Conservation (phyloP, 164 flowering plant genomes). For the Vitis labrusca region DNA sequence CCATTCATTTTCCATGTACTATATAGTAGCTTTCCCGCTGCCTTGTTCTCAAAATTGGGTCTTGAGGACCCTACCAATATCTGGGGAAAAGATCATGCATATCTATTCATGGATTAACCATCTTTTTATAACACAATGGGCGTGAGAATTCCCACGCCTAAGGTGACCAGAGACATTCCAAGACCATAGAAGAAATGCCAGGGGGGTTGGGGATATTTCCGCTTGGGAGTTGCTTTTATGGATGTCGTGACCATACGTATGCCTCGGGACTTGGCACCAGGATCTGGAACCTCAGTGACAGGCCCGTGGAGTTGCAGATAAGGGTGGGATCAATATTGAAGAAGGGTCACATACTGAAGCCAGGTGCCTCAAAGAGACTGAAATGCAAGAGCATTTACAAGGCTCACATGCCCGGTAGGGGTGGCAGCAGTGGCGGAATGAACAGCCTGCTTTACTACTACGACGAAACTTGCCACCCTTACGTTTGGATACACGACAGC, state of each 20-base stretch:
- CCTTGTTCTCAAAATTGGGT: conserved; percentile 13
- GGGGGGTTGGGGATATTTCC: conserved; percentile 25
- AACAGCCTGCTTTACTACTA: conserved; percentile 59
- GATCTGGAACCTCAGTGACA: conserved; percentile 67
- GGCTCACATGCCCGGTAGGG: conserved; percentile 56
- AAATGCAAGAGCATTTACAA: conserved; percentile 69
- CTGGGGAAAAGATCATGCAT: conserved; percentile 10
- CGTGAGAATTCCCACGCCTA: conserved; percentile 5
- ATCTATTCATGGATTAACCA: neutral
- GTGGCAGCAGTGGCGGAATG: conserved; percentile 19
- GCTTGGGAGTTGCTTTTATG: conserved; percentile 42
- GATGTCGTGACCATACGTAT: conserved; percentile 46
- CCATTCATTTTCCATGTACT: neutral
- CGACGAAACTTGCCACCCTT: conserved; percentile 76
- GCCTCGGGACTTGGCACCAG: conserved; percentile 51
- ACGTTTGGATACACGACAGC: conserved; percentile 76
- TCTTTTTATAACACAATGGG: neutral
- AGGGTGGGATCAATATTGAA: conserved; percentile 80
- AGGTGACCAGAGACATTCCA: neutral
- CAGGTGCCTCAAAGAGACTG: conserved; percentile 72
- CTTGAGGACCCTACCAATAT: conserved; percentile 23
- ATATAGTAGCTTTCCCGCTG: neutral
- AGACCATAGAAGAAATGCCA: conserved; percentile 26
- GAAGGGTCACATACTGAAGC: conserved; percentile 68
- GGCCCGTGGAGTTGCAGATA: conserved; percentile 70